A percentile compares a stretch with the other conserved stretches of the same genome.
These are phyloP conservation scores for Viridothelium virens DNA, from an alignment of 495 filamentous ascomycete genomes.

Conservation along the genomic window DNA sequence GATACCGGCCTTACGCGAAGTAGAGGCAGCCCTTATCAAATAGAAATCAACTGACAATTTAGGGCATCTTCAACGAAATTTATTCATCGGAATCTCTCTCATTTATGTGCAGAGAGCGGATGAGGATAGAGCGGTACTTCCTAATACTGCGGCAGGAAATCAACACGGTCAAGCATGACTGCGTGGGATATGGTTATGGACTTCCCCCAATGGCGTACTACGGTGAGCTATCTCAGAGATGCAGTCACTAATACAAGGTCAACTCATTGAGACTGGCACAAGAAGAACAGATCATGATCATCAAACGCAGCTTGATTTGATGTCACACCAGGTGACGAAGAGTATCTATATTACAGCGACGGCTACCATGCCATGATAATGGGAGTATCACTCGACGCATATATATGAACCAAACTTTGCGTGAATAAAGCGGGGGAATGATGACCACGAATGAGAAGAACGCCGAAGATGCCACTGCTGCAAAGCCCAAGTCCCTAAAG, in stretches of 20 bases:
- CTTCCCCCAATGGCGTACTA: too few species aligned
- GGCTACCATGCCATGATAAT: constrained; percentile 7
- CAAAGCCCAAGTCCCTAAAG: constrained; percentile 5
- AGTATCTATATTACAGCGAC: constrained; percentile 12
- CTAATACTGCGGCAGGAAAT: too few species aligned
- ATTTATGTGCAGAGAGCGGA: too few species aligned
- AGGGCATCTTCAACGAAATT: too few species aligned
- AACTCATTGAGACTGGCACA: too few species aligned
- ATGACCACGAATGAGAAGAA: constrained; percentile 3
- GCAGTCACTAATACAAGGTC: background rate
- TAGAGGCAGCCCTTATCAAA: too few species aligned
- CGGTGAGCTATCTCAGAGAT: background rate
- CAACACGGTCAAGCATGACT: too few species aligned
- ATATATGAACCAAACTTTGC: background rate
- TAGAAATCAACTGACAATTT: too few species aligned
- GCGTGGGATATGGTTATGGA: too few species aligned
- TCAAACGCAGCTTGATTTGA: constrained; percentile 8
- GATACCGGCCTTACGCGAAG: too few species aligned
- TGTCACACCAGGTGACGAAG: constrained; percentile 11
- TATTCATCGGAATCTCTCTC: too few species aligned
- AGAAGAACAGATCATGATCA: background rate
- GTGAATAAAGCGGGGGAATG: background rate
- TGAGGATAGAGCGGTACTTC: too few species aligned
- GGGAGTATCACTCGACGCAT: constrained; percentile 8
- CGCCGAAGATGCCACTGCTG: constrained; percentile 11